Evolutionary conservation across 108 stramenopile species (phyloP).

Genomic region (Pseudonitzschia multiseries): DNA sequence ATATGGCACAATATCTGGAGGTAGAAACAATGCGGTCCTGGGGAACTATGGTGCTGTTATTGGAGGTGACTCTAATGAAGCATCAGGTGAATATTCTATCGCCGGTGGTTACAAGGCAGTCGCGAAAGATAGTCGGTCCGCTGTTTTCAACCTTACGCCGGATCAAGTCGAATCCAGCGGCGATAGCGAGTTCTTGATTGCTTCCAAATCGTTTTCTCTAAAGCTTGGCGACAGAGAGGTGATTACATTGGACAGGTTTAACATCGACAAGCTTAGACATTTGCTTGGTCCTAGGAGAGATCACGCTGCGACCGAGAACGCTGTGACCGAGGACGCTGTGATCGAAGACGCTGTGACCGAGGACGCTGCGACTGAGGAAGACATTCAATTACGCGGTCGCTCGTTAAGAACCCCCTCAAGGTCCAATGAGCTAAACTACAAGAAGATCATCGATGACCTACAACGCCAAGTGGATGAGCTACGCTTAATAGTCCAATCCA

Average conservation of each 20-base stretch:
- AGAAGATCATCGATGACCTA: neutral
- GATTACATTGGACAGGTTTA: neutral
- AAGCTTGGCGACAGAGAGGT: neutral
- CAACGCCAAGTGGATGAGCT: neutral
- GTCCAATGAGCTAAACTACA: neutral
- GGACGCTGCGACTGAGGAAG: neutral
- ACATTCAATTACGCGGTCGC: neutral
- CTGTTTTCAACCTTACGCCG: neutral
- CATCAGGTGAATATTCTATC: slow-evolving; percentile 1
- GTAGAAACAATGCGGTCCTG: neutral
- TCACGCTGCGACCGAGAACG: no score
- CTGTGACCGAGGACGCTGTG: no score
- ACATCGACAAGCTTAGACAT: neutral
- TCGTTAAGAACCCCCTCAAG: no score
- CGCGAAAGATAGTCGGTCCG: neutral
- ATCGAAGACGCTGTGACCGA: no score
- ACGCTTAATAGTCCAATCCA: neutral
- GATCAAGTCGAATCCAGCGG: neutral
- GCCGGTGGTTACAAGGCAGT: neutral
- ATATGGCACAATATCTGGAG: neutral
- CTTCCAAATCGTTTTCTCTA: neutral
- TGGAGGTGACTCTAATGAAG: neutral
- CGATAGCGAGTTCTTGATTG: neutral
- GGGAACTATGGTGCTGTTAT: neutral
- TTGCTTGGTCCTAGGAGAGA: no score